phyloP scores from a whole-genome alignment of 306 rosid genomes.

The Quercus agrifolia region DNA sequence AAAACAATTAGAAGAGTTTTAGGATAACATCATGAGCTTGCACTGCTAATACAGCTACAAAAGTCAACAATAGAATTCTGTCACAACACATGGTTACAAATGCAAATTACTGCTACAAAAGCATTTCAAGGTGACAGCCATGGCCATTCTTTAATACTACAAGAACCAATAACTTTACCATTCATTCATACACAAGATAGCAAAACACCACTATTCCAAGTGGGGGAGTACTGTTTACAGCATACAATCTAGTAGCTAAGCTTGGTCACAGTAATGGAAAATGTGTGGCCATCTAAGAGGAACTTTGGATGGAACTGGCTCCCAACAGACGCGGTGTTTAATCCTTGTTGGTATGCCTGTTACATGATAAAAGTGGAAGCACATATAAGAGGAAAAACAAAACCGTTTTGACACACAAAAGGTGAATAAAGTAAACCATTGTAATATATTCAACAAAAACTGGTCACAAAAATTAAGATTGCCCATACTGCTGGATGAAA shows the following conservation, averaged over 20 bases:
- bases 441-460: not conserved
- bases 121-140: not conserved
- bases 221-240: not conserved
- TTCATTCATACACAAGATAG: not conserved
- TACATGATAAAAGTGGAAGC: not conserved
- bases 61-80: not conserved
- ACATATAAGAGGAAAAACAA: not conserved
- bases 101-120: not conserved
- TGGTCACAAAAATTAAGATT: not conserved
- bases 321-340: not conserved
- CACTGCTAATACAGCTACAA: not conserved
- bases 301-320: not conserved
- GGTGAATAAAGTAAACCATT: not conserved
- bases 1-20: not conserved
- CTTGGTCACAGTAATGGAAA: not conserved
- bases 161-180: not conserved
- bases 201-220: not conserved
- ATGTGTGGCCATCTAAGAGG: not conserved
- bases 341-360: not conserved
- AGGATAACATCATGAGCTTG: not conserved
- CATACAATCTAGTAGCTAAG: not conserved
- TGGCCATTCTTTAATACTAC: not conserved
- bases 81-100: not conserved
- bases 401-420: not conserved
- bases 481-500: not conserved